Evolutionary conservation across 805 yeast genomes (phyloP), one percentile per base, ranked within the genome.

Genomic region (Komagataella kurtzmanii): DNA sequence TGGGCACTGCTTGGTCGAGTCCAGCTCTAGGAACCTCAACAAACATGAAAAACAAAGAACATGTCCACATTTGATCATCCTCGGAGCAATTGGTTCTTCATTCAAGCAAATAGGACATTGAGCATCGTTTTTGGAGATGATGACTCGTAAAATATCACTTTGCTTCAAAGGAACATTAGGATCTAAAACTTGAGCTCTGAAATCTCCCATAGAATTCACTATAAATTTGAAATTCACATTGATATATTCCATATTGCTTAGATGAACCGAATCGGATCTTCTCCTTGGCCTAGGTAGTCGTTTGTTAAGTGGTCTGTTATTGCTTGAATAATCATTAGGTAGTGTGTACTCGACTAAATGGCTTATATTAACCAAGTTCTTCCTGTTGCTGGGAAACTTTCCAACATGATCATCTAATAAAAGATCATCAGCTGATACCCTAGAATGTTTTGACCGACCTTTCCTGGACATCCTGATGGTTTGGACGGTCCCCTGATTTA

Each of bases 61-160:
- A 62, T 93, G 99, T 4, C 99, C 99, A 69, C 99, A 93, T 10
- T 81, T 76, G 24, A 88, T 81, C 98, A 93, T 95, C 52, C 98
- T 72, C 2, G 99, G 97, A 0, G 97, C 97, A 17, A 85, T 77
- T 12, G 93, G 86, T 12, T 81, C 82, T 50, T 88, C 95, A 36
- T 83, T 75, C 12, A 93, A 70, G 64, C 99, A 93, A 24, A 93
- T 91, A 0, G 99, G 98, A 62, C 99, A 93, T 44, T 82, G 81
- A 21, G 73, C 64, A 53, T 71, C 74, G 57, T 83, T 83, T 54
- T 75, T 78, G 12, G 91, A 84, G 0, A 80, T 83, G n/a, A 88
- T 63, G 5, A 91, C 88, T 49, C 96, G 71, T 36, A 83, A 64
- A 4, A 93, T 80, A 44, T 77, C 72, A 3, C 72, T 70, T 54